A percentile compares a stretch with the other conserved stretches of the same genome.
These are phyloP conservation scores for Chrysanthemum seticuspe DNA, from an alignment of 129 eudicot species.

Conservation along the genomic window DNA sequence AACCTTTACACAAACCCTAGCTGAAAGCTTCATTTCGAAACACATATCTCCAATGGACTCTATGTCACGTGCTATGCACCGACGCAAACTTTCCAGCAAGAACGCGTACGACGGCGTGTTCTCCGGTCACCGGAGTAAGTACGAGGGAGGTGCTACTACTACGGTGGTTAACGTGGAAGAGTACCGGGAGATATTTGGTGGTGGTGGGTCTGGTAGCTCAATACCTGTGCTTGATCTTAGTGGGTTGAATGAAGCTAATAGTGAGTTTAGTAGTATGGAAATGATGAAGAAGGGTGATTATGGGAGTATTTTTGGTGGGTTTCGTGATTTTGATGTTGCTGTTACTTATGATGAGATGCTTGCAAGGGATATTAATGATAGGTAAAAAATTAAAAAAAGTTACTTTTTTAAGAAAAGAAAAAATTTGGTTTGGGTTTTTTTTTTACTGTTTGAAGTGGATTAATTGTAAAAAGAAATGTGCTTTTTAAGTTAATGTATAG, in stretches of 20 bases:
- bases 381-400: slow-evolving; percentile 24
- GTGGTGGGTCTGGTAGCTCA: slow-evolving; percentile 41
- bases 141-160: slow-evolving; percentile 16
- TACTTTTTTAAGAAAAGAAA: background rate
- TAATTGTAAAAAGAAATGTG: background rate
- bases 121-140: slow-evolving; percentile 36
- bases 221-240: slow-evolving; percentile 83
- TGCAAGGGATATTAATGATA: slow-evolving; percentile 31
- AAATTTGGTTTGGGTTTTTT: background rate
- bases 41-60: slow-evolving; percentile 51
- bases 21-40: too few relatives aligned
- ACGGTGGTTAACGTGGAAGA: slow-evolving; percentile 43
- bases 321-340: slow-evolving; percentile 40
- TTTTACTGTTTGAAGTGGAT: background rate
- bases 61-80: slow-evolving; percentile 46
- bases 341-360: slow-evolving; percentile 51
- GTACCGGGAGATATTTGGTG: slow-evolving; percentile 67
- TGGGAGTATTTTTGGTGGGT: slow-evolving; percentile 63
- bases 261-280: slow-evolving; percentile 23
- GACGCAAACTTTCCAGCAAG: slow-evolving; percentile 55
- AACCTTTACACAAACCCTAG: too few relatives aligned
- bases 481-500: too few relatives aligned
- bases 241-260: slow-evolving; percentile 29
- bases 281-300: slow-evolving; percentile 56
- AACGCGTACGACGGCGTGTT: slow-evolving; percentile 79